A percentile compares a stretch with the other conserved stretches of the same genome.
Evolutionary conservation across 768 basidiomycete species (phyloP).

Genomic region (Tulasnella sp.): DNA sequence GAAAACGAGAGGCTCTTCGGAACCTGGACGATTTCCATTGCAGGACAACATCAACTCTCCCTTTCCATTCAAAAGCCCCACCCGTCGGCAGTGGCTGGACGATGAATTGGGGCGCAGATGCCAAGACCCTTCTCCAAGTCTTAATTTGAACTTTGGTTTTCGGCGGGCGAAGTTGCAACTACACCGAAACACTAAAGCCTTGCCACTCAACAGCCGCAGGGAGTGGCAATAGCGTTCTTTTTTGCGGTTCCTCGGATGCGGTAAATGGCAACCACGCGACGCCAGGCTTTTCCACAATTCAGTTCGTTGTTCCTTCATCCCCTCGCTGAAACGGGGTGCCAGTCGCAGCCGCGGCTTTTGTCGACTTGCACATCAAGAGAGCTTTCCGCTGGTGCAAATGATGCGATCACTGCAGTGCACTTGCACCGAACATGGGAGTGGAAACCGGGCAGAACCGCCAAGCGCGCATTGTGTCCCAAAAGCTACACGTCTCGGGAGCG

Average conservation of each 20-base stretch:
- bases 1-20: too few species aligned
- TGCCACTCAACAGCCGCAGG: background rate
- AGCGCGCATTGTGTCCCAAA: too few species aligned
- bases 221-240: background rate
- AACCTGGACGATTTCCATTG: too few species aligned
- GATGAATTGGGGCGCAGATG: too few species aligned
- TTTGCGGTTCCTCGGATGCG: background rate
- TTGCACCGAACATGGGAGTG: too few species aligned
- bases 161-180: background rate
- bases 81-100: background rate
- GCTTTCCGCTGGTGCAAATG: too few species aligned
- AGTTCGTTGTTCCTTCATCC: background rate
- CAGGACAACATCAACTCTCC: too few species aligned
- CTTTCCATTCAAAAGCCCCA: background rate
- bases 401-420: too few species aligned
- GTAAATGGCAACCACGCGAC: background rate
- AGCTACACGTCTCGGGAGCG: too few species aligned
- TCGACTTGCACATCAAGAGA: background rate
- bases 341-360: background rate
- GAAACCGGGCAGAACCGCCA: too few species aligned
- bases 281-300: background rate
- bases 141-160: background rate
- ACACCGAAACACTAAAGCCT: background rate
- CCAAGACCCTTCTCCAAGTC: background rate
- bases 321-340: conserved; percentile 5